Conservation (phyloP, 257 asterid species). For the Nicotiana undulata region DNA sequence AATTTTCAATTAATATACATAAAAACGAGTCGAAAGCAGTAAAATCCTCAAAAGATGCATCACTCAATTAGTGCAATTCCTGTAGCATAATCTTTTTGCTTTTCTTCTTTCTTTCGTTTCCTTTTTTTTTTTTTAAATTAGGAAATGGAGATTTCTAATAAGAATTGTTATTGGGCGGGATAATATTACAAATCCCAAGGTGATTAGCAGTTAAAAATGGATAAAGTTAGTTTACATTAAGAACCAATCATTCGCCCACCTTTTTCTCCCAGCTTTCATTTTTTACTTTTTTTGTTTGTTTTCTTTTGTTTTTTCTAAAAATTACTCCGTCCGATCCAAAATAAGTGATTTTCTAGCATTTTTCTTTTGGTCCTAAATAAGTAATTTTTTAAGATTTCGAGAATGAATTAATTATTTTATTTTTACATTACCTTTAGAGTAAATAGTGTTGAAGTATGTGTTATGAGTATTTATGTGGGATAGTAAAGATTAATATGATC, state of each 20-base stretch:
- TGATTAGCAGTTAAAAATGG: slow-evolving; percentile 14
- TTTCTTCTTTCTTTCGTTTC: background rate
- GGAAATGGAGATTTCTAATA: background rate
- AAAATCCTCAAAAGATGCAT: background rate
- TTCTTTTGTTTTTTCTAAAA: background rate
- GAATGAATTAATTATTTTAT: too few relatives aligned
- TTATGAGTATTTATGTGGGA: too few relatives aligned
- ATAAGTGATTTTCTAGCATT: too few relatives aligned
- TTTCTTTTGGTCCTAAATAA: too few relatives aligned
- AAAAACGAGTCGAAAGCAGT: background rate
- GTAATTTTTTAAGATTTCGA: too few relatives aligned
- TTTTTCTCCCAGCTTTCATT: slow-evolving; percentile 4
- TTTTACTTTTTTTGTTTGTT: background rate
- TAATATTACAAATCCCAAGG: slow-evolving; percentile 18
- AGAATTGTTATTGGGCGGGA: background rate
- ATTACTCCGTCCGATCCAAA: too few relatives aligned
- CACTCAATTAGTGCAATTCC: background rate
- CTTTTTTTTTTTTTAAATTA: background rate
- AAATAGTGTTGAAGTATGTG: too few relatives aligned
- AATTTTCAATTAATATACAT: background rate
- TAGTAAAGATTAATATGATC: too few relatives aligned
- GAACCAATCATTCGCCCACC: slow-evolving; percentile 2
- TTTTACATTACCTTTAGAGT: too few relatives aligned
- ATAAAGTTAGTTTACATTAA: slow-evolving; percentile 12
- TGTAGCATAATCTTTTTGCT: slow-evolving; percentile 2